Evolutionary conservation across 306 rosid species (phyloP), one percentile per base, ranked within the genome.

Genomic region (Trifolium subterraneum): DNA sequence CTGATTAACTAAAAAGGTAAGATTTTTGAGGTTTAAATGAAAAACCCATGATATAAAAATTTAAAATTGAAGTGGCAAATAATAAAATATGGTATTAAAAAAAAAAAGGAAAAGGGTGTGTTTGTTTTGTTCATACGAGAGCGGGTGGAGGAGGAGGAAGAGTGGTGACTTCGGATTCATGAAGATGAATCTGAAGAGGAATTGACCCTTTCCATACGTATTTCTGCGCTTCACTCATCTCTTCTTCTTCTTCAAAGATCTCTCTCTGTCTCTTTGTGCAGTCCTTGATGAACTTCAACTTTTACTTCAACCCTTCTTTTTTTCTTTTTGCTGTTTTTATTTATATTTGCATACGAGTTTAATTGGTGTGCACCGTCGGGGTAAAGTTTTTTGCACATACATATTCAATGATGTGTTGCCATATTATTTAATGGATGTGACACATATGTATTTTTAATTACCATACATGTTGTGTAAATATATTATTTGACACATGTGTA

Each of bases 61-160:
- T 45, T 1, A 10, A 45, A 63, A 6, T 25, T 61, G 48, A 73
- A 45, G 50, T 13, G 7, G 45, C 15, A 22, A 11, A 33, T 8
- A 7, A 22, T 23, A 56, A 18, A 31, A 5, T 6, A 54, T 31
- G 7, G 50, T 14, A 7, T 4, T 4, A 44, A 39, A 39, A 52
- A 0, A n/a, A 20, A 10, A 75, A 2, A 7, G 8, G 51, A n/a
- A 65, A 65, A 41, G 35, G 55, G 10, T n/a, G 55, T 33, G 16
- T 44, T 41, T 1, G 14, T 23, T 44, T 41, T 1, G 14, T 23
- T 9, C 5, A 54, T 84, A 89, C 98, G 71, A 91, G 84, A 14
- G 91, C 89, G 13, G 98, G 96, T 33, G 89, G 88, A 36, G 98
- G 98, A 75, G 91, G 78, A 80, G 97, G 97, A 47, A 87, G 87